Percentiles rank a stretch among this genome's conserved stretches.
Conservation (phyloP, 2,329 filamentous ascomycete genomes). For the Aureobasidium sp. region DNA sequence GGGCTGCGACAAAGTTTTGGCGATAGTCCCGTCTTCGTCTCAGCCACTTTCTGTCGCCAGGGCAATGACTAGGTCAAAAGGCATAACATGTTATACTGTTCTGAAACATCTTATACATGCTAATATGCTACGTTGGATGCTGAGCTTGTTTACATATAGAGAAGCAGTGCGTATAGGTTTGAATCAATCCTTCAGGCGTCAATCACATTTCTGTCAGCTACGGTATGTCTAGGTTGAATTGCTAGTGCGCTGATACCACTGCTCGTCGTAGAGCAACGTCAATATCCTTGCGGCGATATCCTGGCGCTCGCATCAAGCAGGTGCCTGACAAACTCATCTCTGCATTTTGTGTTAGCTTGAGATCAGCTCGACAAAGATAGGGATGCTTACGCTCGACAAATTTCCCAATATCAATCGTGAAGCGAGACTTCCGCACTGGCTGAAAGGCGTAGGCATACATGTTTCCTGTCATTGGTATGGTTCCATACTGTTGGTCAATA, state of each 20-base stretch:
- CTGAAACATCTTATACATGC: neutral
- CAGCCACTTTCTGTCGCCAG: neutral
- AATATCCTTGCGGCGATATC: slow-evolving; percentile 6
- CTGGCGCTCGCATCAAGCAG: slow-evolving; percentile 9
- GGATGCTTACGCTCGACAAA: neutral
- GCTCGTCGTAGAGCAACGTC: slow-evolving; percentile 1
- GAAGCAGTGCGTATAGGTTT: neutral
- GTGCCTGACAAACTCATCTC: neutral
- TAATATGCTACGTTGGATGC: neutral
- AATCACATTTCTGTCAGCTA: neutral
- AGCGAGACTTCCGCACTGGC: neutral
- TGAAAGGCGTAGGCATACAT: neutral
- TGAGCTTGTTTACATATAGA: neutral
- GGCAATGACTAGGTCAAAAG: neutral
- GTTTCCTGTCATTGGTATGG: neutral
- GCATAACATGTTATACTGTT: neutral
- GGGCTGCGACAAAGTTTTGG: neutral
- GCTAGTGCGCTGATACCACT: neutral
- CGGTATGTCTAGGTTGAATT: neutral
- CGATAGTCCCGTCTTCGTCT: neutral
- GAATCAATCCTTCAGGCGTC: neutral
- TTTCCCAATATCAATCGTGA: slow-evolving; percentile 1
- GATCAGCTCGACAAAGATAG: neutral
- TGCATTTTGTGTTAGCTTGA: neutral
- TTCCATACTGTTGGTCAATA: neutral